Evolutionary conservation across 495 filamentous ascomycete species (phyloP), one percentile per base, ranked within the genome.

Genomic region (Amorphotheca resinae): DNA sequence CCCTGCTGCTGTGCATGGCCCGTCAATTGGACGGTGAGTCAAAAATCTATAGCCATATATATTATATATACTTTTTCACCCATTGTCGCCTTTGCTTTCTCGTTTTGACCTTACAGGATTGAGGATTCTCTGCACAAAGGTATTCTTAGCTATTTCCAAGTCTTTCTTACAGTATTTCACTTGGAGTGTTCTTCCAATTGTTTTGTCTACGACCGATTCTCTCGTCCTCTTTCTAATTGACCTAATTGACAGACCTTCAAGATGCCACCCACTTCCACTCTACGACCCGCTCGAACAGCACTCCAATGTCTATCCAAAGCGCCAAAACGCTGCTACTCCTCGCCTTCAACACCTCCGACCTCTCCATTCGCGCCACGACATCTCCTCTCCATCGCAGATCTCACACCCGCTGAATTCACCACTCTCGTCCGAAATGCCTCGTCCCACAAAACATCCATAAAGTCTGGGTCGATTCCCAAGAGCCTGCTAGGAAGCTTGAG

Each of bases 321-420:
- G 15, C 22, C 31, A 32, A 45, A 37, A 40, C 46, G 46, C 25
- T 42, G 12, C 30, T 48, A 43, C 36, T 38, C 44, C 32, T 33
- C 30, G 22, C 32, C 36, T 11, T 30, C 48, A 20, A 42, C 40
- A 22, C 42, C 45, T 21, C 25, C 8, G 5, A 45, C 60, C 33
- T 56, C 54, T 1, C 33, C 58, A 28, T 44, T 55, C 44, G 64
- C 69, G 14, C 83, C 80, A 36, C 78, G 85, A 21, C 91, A 95
- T 69, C 71, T 98, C 21, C 77, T 95, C 53, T 88, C 87, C 33
- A 91, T 94, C 54, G 77, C 77, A 33, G 88, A 98, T 57, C 72
- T 96, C 43, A 79, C 78, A 2, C 68, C 82, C 15, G 53, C 73
- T 9, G 91, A 96, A 59, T 76, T 98, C 54, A 75, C 76, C 9